Base-by-base conservation (phyloP, 148 eudicot genomes). In the Bassia scoparia region DNA sequence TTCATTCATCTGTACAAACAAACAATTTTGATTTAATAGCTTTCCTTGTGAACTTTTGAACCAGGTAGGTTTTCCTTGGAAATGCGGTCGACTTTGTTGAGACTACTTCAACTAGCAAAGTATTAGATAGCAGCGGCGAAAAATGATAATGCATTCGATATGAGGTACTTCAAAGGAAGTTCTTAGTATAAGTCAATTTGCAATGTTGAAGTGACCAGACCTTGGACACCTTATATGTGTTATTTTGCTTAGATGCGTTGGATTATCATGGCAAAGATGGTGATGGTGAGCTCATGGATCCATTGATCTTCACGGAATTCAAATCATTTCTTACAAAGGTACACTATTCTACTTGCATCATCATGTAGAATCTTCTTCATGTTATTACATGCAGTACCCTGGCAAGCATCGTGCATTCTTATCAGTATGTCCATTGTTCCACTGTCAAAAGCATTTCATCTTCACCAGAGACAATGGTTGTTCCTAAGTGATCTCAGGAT, bases 91-190 rank as follows among this genome's bases (percentile, higher is more conserved):
- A 96, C 73, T 89, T 96, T 86, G 44, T 80, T 76, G 92, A 87
- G 79, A 77, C 71, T 62, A 70, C 74, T n/a, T 72, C 81, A 54
- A 83, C 79, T 46, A 83, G 76, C 75, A 86, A 73, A 68, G 63
- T 80, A 31, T 38, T 77, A 61, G 85, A 84, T 31, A 50, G 77
- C 66, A 81, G 55, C 86, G 97, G 76, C 86, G 97, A 35, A 85
- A 86, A 76, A 88, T 92, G 97, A 96, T 96, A 97, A 96, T 84
- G 99, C 96, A 77, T 96, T 96, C 85, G 99, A 96, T 76, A 90
- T 96, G 92, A 90, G 99, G 99, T 96, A 82, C 69, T n/a, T 67
- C 30, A 38, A 35, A 67, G 21, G 21, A 43, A 64, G 44, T 67
- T 14, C 56, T 54, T n/a, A 26, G 62, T 53, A 46, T 24, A 49